phyloP scores from a whole-genome alignment of 768 basidiomycete genomes.

The Stropharia rugosoannulata region DNA sequence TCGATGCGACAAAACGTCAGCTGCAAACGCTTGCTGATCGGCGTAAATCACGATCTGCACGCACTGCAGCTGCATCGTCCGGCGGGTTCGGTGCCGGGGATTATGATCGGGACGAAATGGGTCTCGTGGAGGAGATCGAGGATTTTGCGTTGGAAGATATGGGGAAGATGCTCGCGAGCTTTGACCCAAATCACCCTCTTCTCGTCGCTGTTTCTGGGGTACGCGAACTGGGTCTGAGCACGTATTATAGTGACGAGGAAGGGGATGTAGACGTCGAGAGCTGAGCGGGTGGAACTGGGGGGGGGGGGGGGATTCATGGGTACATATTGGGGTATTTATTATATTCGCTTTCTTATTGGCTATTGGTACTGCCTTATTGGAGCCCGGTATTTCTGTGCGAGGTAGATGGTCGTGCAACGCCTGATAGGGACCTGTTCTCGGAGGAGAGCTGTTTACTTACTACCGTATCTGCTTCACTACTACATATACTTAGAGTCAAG shows the following conservation, averaged over 20 bases:
- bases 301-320: background rate
- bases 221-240: conserved; percentile 60
- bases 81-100: conserved; percentile 21
- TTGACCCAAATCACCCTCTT: conserved; percentile 64
- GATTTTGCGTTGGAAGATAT: conserved; percentile 83
- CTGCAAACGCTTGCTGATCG: conserved; percentile 67
- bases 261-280: conserved; percentile 20
- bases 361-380: no score
- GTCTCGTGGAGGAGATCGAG: conserved; percentile 78
- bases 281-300: background rate
- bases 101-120: conserved; percentile 64
- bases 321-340: background rate
- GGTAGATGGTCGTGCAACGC: no score
- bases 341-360: no score
- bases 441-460: no score
- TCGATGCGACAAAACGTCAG: conserved; percentile 73
- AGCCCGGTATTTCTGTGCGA: no score
- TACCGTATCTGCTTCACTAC: no score
- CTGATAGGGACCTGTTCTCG: no score
- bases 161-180: conserved; percentile 53
- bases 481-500: no score
- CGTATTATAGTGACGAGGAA: conserved; percentile 48
- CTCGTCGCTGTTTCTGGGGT: conserved; percentile 72
- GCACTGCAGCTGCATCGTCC: conserved; percentile 22
- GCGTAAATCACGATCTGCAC: conserved; percentile 50